Evolutionary conservation across 2,329 filamentous ascomycete species (phyloP), one percentile per base, ranked within the genome.

Genomic region (Lasiodiplodia citricola): DNA sequence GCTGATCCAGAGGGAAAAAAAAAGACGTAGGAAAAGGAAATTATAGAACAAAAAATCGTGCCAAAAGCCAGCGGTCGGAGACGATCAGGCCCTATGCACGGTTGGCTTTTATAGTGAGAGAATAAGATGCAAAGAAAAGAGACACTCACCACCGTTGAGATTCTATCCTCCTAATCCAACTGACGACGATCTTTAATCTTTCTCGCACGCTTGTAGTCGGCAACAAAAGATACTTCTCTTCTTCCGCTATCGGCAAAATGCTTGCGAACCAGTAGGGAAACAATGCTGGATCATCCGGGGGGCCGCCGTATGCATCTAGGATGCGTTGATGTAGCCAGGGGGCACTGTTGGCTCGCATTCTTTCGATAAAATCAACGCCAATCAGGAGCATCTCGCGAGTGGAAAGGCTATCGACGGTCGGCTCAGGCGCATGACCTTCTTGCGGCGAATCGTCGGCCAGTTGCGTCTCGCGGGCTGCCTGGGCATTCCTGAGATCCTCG

Each of bases 231-330:
- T 97, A 96, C 77, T 95, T 96, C 74, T 96, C 91, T 35, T 88
- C 83, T 31, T 96, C 92, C 16, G 87, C 86, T 47, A 96, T 89
- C 0, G 93, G 93, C 14, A 97, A 80, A 23, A 96, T 89, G 75
- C 89, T 92, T 11, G 92, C 94, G 72, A 97, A 91, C 94, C 94
- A 97, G 86, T 94, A 97, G 0, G 94, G 92, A 72, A 97, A 96
- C 1, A 88, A 78, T 3, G 90, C 90, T 0, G 93, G 90, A 74
- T 97, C 92, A 18, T 87, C 83, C 0, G 93, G 94, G 23, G 90
- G 91, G 69, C 91, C 88, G 14, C 94, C 94, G 72, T 95, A 96
- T 6, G 92, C 89, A 38, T 88, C 82, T 37, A 94, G 82, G 41
- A 94, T 90, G 10, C 90, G 87, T 51, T 89, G 86, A 67, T 92